Evolutionary conservation across 1,284 basidiomycete species (phyloP), one percentile per base, ranked within the genome.

Genomic region (Trichosporon sp.): DNA sequence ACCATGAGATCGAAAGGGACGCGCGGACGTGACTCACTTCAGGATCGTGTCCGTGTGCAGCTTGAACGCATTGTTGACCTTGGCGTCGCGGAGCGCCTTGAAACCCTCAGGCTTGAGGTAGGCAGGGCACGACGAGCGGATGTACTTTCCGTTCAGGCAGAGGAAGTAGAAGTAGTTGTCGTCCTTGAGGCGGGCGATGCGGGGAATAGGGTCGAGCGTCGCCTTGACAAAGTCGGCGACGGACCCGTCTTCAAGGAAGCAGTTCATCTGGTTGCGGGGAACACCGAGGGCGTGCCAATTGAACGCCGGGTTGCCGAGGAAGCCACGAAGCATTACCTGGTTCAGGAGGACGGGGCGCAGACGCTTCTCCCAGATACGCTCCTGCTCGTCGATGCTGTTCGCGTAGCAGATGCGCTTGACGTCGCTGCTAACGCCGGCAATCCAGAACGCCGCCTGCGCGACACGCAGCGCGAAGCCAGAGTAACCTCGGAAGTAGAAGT

Each of bases 231-330:
- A 86, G 66, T 87, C 83, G 37, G 83, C 84, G 16, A 87, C 79
- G 6, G 83, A 81, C 2, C 88, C 87, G 70, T 90, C 89, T 31
- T 86, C 71, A 49, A 88, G 75, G 74, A 90, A 83, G 81, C 87
- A 87, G 71, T 85, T 83, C 73, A 87, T 84, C 80, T 92, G 90
- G 75, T 90, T 89, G 70, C 84, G 81, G 2, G 90, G 90, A 1
- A 92, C 89, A 33, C 90, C 89, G 14, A 92, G 82, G 0, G 89
- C 89, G 71, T 90, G 90, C 90, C 90, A 92, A 66, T 89, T 87
- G 78, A 92, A 91, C 44, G 85, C 74, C 1, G 86, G 86, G 59
- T 82, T 87, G 62, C 84, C 85, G 56, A 90, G 80, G 68, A 90
- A 81, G 4, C 84, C 81, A 67, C 74, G 76, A 58, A 88, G 84